Base-by-base conservation (phyloP, 1,284 basidiomycete genomes). In the Megacollybia platyphylla region DNA sequence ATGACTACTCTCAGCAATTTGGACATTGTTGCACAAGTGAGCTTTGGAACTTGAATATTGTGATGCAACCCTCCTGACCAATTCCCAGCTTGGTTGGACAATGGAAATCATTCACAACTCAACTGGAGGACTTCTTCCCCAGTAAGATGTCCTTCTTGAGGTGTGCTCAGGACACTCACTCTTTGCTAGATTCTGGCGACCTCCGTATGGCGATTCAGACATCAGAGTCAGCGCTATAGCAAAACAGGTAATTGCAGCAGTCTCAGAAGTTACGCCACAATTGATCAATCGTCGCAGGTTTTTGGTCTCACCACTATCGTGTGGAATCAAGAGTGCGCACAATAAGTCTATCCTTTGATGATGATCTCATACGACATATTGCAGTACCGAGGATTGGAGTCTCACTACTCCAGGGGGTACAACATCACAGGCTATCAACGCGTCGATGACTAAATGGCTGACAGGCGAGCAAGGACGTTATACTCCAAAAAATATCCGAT, bases 71-170 rank as follows among this genome's bases (percentile, higher is more conserved):
- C 1, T 45, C 11, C 1, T 45, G n/a, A 66, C 34, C 27, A 54
- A 46, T 34, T 38, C 17, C 28, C 20, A 71, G 68, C 65, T 93
- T 47, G 90, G 83, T 7, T 92, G 81, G 79, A 81, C 85, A 1
- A 78, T 86, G 67, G 70, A 83, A 60, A 65, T 91, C 51, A 86
- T 93, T 49, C 76, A 82, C 54, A 80, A 90, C 55, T 79, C 79
- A 2, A 87, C 85, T 5, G 83, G 79, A 44, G 85, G 84, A 5
- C 72, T 75, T 9, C 53, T 87, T 5, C 78, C 85, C 31, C 3
- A 7, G 15, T 11, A 15, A 15, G 15, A 34, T 11, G 31, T 4
- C 10, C 7, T 34, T 11, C 31, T 6, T 15, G 15, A 34, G 10
- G 10, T 34, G 10, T 31, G 8, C 30, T 11, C 31, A 11, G 4